Conservation (phyloP, 2,329 filamentous ascomycete genomes). For the Zasmidium cellare region DNA sequence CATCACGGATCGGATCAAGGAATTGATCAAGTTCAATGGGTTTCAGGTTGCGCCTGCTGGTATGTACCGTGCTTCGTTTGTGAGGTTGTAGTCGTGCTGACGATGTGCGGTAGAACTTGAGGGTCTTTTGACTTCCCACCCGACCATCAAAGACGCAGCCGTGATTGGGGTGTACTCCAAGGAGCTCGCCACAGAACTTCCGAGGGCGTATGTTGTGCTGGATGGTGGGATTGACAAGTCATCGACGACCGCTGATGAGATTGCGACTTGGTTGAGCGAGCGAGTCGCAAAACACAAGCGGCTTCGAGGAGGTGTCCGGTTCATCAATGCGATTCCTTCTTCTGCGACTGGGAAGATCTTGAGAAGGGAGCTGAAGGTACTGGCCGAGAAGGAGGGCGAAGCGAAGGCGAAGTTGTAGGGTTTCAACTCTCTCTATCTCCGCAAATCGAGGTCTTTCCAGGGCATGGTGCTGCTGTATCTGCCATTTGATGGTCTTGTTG, state of each 20-base stretch:
- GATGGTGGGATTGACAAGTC: constrained; percentile 31
- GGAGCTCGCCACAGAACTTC: constrained; percentile 53
- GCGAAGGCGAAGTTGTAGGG: constrained; percentile 44
- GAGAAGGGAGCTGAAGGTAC: constrained; percentile 57
- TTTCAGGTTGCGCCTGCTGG: constrained; percentile 41
- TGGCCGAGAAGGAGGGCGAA: constrained; percentile 42
- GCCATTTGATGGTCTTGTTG: too few relatives aligned
- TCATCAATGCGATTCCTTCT: constrained; percentile 68
- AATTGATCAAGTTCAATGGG: constrained; percentile 60
- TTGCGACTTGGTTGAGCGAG: constrained; percentile 62
- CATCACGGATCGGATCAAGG: constrained; percentile 78
- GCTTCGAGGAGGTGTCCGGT: constrained; percentile 54
- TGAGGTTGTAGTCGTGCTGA: constrained; percentile 37
- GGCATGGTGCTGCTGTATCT: too few relatives aligned
- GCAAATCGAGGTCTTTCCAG: too few relatives aligned
- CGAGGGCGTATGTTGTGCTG: constrained; percentile 58
- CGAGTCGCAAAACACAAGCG: constrained; percentile 67
- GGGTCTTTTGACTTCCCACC: constrained; percentile 48
- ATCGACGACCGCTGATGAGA: constrained; percentile 43
- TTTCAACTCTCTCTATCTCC: too few relatives aligned
- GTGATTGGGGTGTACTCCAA: constrained; percentile 57
- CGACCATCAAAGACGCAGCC: constrained; percentile 57
- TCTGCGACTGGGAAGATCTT: constrained; percentile 74
- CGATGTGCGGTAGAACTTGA: constrained; percentile 45
- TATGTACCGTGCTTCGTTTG: neutral